Evolutionary conservation across 345 rosid genomes (phyloP), one percentile per base, ranked within the genome.

Genomic region (Salix dunnii): DNA sequence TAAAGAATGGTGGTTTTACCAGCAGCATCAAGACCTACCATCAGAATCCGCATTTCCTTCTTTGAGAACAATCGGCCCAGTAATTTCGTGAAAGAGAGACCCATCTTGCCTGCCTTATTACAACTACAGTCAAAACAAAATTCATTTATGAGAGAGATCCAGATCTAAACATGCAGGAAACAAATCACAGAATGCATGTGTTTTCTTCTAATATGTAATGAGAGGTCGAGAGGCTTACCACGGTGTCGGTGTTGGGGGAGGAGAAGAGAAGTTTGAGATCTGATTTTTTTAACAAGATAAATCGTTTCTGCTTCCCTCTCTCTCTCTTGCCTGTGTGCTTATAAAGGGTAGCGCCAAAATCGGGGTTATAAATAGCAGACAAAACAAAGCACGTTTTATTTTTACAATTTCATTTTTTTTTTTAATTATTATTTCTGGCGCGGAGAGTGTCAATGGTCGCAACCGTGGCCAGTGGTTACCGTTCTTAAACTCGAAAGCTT

Each of bases 11-110:
- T 68, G 51, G 71, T 68, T 38, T 68, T 68, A 68, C 71, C 71
- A n/a, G 71, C 71, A 23, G 71, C 71, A 42, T 68, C 71, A 5
- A 68, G 71, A 38, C 71, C 71, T 42, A 68, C 71, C 71, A 68
- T 68, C 71, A 68, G 35, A 68, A 68, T 68, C 25, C 71, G 25
- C 71, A 68, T 68, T 43, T 68, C 71, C 40, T 38, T 68, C 53
- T 68, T 68, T 28, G 71, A 43, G 18, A 68, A 68, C 43, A 68
- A 38, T 7, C 71, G 71, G 33, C 71, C 46, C 25, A 68, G 46
- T n/a, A 68, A 25, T 27, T 68, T 68, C 17, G 71, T 40, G 30
- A 68, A 40, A 11, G 51, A 21, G 8, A 68, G 53, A 30, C 71
- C 71, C 71, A 68, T 68, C 70, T 36, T 49, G 42, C 28, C 71